Base-by-base conservation (phyloP, 2,329 filamentous ascomycete genomes). In the Aciculosporium take region DNA sequence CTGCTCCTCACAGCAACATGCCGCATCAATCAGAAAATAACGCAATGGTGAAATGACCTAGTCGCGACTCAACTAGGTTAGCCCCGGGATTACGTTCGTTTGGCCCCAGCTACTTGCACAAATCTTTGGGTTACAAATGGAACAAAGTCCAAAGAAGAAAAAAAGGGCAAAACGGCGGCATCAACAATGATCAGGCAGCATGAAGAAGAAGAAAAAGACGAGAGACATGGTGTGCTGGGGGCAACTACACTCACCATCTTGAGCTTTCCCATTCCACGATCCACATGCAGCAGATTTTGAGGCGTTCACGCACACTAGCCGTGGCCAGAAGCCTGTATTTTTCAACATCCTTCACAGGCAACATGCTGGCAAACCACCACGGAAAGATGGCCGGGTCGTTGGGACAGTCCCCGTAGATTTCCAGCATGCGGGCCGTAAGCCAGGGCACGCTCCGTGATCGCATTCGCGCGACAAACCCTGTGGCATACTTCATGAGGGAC, bases 341-440 rank as follows among this genome's bases (percentile, higher is more conserved):
- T 52, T 91, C 81, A 23, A 76, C 65, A 21, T 91, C 83, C 12
- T 74, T 71, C 29, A 91, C 77, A 0, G 86, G 86, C 10, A 94
- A 61, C 17, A 91, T 78, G 53, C 77, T 84, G 8, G 83, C 87
- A 49, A 94, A 81, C 88, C 88, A 95, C 71, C 87, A 94, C 0
- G 87, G 84, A 49, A 94, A 91, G 1, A 76, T 58, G 3, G 79
- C 79, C 1, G 85, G 79, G 52, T 94, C 84, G 13, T 74, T 67
- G 0, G 86, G 87, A 17, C 80, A 81, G 44, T 82, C 75, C 10
- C 87, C 87, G 49, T 89, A 91, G 5, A 83, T 77, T 25, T 75
- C 64, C 24, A 88, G 64, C 27, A 88, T 79, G 7, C 80, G 74
- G 31, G 78, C 71, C 42, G 83, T 75, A 23, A 93, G 65, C 86